Evolutionary conservation across 768 basidiomycete genomes (phyloP), one percentile per base, ranked within the genome.

Genomic region (Multifurca ochricompacta): DNA sequence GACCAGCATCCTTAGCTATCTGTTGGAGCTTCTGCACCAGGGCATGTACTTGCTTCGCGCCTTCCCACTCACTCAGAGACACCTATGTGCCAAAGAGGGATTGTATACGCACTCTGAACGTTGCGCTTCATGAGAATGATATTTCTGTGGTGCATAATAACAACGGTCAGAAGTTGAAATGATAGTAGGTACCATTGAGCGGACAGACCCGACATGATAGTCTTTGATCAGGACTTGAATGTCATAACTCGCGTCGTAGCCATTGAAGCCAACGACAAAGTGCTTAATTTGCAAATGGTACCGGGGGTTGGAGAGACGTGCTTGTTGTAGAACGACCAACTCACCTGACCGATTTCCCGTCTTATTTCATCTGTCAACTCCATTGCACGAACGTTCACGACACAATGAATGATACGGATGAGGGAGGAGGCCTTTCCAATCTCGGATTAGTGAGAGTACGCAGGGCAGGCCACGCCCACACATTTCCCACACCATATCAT

Each of bases 81-180:
- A n/a, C n/a, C 18, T 7, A 27, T 30, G 27, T 9, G 30, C 27
- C 16, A 43, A 1, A 30, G 32, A 25, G 14, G 23, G 14, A 25
- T 14, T 9, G 36, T n/a, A 37, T 16, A 57, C 66, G 49, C 35
- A 79, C 83, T 77, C 60, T 73, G 67, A 1, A 87, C 74, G 53
- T 87, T 87, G 47, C 83, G 70, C 63, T 77, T 84, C 79, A 85
- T 82, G 43, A 85, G 68, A 56, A 87, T 86, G 25, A 87, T 71
- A 63, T 77, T 77, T 7, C 73, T 74, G 55, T 19, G 4, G 27
- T 11, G 5, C 36, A 51, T 3, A 23, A 14, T 19, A 45, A 19
- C n/a, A 45, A 19, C n/a, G 14, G 13, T 35, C 18, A 21, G 46
- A 23, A n/a, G 23, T 7, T 6, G n/a, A n/a, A n/a, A 9, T 11